Percentiles rank a stretch among this genome's conserved stretches.
phyloP scores from a whole-genome alignment of 306 rosid species.

The Inga laurina region DNA sequence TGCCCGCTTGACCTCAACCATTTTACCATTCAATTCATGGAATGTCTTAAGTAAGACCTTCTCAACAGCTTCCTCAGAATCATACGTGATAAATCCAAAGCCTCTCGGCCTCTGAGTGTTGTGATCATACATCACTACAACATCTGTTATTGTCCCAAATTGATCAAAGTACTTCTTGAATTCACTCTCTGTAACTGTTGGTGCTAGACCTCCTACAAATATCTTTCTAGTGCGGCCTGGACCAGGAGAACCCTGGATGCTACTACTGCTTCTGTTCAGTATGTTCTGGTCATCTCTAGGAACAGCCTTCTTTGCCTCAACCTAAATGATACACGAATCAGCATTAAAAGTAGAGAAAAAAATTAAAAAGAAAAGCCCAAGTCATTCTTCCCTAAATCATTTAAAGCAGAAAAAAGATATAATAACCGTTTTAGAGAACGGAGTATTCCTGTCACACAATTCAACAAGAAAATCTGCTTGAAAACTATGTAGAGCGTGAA shows the following conservation, averaged over 20 bases:
- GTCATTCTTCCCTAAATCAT: constrained; percentile 20
- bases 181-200: constrained; percentile 95
- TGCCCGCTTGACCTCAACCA: constrained; percentile 99
- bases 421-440: constrained; percentile 4
- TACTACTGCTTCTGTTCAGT: constrained; percentile 72
- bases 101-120: constrained; percentile 98
- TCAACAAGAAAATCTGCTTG: constrained; percentile 31
- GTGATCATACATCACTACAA: constrained; percentile 99
- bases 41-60: constrained; percentile 82
- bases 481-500: constrained; percentile 34
- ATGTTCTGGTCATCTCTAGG: constrained; percentile 95
- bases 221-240: constrained; percentile 93
- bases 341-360: not conserved
- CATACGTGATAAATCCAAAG: constrained; percentile 94
- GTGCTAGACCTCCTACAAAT: constrained; percentile 98
- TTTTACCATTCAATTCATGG: constrained; percentile 95
- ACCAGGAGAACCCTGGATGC: constrained; percentile 90
- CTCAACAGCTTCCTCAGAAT: constrained; percentile 97
- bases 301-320: constrained; percentile 98
- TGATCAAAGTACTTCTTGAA: constrained; percentile 93
- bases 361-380: not conserved
- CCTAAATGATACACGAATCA: constrained; percentile 52
- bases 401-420: constrained; percentile 2
- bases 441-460: constrained; percentile 13
- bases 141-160: constrained; percentile 97